phyloP scores from a whole-genome alignment of 352 stramenopile species.

The Globisporangium spiculum region DNA sequence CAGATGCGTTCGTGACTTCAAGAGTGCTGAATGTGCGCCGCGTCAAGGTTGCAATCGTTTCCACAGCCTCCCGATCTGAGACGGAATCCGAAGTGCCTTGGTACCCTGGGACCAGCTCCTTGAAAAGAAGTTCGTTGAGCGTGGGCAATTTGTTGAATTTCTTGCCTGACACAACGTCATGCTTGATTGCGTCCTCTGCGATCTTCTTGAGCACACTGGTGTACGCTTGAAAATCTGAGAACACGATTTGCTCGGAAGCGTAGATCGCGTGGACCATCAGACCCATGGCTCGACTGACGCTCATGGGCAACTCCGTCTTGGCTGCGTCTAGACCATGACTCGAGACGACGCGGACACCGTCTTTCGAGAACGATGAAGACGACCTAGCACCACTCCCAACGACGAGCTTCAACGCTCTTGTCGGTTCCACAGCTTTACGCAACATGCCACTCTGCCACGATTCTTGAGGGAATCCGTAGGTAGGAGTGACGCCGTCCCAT shows the following conservation, averaged over 20 bases:
- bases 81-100: not conserved
- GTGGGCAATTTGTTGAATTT: not conserved
- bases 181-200: not conserved
- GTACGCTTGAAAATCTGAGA: not conserved
- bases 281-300: not conserved
- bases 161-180: not conserved
- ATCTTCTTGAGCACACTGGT: not conserved
- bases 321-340: not conserved
- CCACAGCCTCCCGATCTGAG: not conserved
- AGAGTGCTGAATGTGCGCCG: not conserved
- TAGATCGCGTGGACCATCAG: slow-evolving; percentile 1
- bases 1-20: not conserved
- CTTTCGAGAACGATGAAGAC: not conserved
- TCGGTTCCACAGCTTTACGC: not conserved
- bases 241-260: slow-evolving; percentile 2
- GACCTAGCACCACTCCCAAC: not conserved
- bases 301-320: slow-evolving; percentile 5
- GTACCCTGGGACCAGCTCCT: not conserved
- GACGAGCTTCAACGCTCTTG: not conserved
- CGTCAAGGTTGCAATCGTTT: slow-evolving; percentile 2
- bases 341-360: not conserved
- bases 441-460: not conserved
- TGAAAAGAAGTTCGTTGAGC: slow-evolving; percentile 4
- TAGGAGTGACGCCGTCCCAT: not conserved
- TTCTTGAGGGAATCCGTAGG: not conserved